Conservation (phyloP, 192 early-diverging fungal genomes). For the Radiomyces spectabilis region DNA sequence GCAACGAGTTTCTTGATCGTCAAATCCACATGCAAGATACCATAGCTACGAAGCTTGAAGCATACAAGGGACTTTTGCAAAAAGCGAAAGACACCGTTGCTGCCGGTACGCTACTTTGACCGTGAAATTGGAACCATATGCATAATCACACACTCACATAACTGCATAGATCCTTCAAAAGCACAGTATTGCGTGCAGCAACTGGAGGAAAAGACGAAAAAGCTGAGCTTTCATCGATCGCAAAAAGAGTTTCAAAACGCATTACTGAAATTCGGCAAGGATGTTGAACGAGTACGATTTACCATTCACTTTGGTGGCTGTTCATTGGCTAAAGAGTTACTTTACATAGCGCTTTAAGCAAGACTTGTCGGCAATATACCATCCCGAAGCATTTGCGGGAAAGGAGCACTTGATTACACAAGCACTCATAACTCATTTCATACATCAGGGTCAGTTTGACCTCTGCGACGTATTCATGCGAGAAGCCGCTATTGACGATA, state of each 20-base stretch:
- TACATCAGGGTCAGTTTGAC: slow-evolving; percentile 83
- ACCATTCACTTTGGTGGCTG: neutral
- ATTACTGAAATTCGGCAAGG: slow-evolving; percentile 63
- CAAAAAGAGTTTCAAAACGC: slow-evolving; percentile 58
- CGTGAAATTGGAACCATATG: neutral
- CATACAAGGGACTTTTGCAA: neutral
- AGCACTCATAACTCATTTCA: slow-evolving; percentile 68
- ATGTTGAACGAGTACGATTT: slow-evolving; percentile 56
- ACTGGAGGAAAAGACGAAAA: slow-evolving; percentile 8
- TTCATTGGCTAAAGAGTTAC: slow-evolving; percentile 22
- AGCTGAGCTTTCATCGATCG: slow-evolving; percentile 32
- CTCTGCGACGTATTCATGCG: slow-evolving; percentile 59
- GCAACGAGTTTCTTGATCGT: neutral
- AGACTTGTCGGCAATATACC: slow-evolving; percentile 50
- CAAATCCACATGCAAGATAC: neutral
- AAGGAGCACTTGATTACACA: slow-evolving; percentile 56
- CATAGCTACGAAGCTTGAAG: neutral
- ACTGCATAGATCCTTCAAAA: slow-evolving; percentile 7
- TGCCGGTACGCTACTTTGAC: too few relatives aligned
- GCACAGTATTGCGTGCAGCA: neutral
- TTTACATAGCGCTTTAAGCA: slow-evolving; percentile 55
- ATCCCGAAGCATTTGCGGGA: slow-evolving; percentile 69
- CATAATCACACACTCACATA: neutral
- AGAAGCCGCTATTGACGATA: slow-evolving; percentile 16
- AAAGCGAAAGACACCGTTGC: neutral